Conservation (phyloP, 129 eudicot genomes). For the Scalesia atractyloides region DNA sequence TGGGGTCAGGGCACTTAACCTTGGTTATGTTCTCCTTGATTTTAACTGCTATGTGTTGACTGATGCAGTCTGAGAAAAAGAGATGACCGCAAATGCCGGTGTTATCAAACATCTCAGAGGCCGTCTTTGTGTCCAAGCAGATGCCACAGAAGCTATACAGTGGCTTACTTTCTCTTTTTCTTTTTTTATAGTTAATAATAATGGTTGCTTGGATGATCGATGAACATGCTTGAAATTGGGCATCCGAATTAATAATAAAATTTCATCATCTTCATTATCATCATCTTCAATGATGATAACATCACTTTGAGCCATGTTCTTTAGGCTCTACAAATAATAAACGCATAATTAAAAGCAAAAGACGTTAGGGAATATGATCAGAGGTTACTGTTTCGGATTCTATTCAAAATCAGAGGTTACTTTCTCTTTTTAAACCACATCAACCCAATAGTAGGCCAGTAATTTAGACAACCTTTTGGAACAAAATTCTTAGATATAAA, state of each 20-base stretch:
- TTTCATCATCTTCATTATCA: constrained; percentile 21
- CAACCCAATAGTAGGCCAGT: no score
- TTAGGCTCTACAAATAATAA: neutral
- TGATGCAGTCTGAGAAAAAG: constrained; percentile 44
- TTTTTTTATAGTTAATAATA: neutral
- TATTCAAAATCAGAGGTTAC: no score
- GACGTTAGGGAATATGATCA: no score
- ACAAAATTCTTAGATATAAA: no score
- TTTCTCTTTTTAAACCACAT: no score
- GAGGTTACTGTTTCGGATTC: no score
- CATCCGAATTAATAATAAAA: constrained; percentile 17
- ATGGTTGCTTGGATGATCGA: neutral
- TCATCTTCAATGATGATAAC: constrained; percentile 28
- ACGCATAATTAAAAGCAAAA: neutral
- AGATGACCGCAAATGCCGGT: constrained; percentile 37
- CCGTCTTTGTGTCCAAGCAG: constrained; percentile 40
- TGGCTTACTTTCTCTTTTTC: neutral
- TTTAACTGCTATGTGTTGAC: constrained; percentile 36
- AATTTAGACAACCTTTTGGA: no score
- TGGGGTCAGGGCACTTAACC: constrained; percentile 39
- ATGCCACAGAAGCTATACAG: constrained; percentile 31
- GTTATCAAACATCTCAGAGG: constrained; percentile 43
- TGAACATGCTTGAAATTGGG: constrained; percentile 40
- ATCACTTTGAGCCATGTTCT: neutral
- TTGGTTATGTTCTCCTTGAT: neutral